These are phyloP conservation scores for Trichosanthes cucumerina DNA, from an alignment of 306 rosid genomes.

Conservation along the genomic window DNA sequence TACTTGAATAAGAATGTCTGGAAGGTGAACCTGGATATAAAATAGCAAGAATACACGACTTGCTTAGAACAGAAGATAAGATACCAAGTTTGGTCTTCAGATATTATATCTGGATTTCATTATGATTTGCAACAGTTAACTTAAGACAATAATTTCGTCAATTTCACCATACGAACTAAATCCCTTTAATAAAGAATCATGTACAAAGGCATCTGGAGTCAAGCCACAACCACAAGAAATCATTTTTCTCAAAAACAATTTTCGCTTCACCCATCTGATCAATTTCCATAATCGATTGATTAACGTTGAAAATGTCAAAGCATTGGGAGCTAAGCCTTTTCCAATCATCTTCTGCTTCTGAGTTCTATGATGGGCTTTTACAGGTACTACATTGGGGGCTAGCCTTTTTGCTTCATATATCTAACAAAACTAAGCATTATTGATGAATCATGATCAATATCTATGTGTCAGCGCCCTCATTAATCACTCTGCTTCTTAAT, in stretches of 20 bases:
- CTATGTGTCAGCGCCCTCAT: too few species aligned
- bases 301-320: constrained; percentile 47
- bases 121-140: constrained; percentile 11
- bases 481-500: too few species aligned
- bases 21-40: not conserved
- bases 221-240: constrained; percentile 43
- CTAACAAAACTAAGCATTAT: too few species aligned
- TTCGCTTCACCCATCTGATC: constrained; percentile 59
- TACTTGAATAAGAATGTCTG: not conserved
- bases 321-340: constrained; percentile 43
- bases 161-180: constrained; percentile 39
- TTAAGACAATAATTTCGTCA: constrained; percentile 32
- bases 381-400: too few species aligned
- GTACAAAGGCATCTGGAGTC: constrained; percentile 40
- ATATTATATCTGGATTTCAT: not conserved
- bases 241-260: constrained; percentile 49
- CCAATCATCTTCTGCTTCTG: too few species aligned
- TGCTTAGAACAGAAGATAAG: not conserved
- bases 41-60: not conserved
- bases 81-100: not conserved
- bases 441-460: too few species aligned
- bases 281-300: constrained; percentile 43
- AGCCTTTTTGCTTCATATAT: too few species aligned
- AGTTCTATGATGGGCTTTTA: too few species aligned
- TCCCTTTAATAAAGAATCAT: constrained; percentile 64